These are phyloP conservation scores for Aristolochia contorta DNA, from an alignment of 164 flowering plant genomes.

Conservation along the genomic window DNA sequence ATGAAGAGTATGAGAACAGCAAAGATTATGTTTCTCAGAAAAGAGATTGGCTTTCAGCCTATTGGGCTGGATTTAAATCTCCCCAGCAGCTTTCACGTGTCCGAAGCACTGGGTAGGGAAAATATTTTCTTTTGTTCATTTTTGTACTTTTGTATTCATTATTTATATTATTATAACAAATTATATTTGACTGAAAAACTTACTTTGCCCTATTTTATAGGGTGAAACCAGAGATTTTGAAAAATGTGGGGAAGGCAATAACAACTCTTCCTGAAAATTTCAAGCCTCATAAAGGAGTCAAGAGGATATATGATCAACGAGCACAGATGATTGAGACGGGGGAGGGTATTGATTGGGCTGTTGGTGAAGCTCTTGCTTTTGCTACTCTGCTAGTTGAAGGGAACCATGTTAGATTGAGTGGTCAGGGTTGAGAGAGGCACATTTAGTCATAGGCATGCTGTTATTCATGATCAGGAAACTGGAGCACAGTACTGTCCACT, in stretches of 20 bases:
- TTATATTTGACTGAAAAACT: too few relatives aligned
- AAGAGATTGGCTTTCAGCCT: conserved; percentile 91
- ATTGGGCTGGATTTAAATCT: conserved; percentile 92
- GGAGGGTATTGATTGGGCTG: conserved; percentile 96
- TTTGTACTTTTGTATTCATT: neutral
- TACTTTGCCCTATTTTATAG: conserved; percentile 48
- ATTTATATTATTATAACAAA: neutral
- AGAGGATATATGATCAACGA: conserved; percentile 83
- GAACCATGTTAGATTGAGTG: conserved; percentile 94
- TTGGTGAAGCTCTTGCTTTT: conserved; percentile 87
- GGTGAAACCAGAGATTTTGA: conserved; percentile 90
- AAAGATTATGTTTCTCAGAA: conserved; percentile 77
- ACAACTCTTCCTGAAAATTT: conserved; percentile 72
- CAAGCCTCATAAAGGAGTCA: conserved; percentile 91
- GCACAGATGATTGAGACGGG: conserved; percentile 93
- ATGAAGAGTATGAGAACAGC: conserved; percentile 80
- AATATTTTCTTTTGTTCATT: conserved; percentile 23
- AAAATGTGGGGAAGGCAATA: conserved; percentile 89
- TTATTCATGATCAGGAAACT: conserved; percentile 92
- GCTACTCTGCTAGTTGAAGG: conserved; percentile 92
- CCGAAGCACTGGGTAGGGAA: conserved; percentile 81
- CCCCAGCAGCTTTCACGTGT: conserved; percentile 93
- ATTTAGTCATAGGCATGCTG: conserved; percentile 97
- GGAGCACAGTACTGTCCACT: conserved; percentile 90
- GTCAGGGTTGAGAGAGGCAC: conserved; percentile 99